Percentiles rank a stretch among this genome's conserved stretches.
Conservation (phyloP, 2,329 filamentous ascomycete genomes). For the Arachnomyces sp. region DNA sequence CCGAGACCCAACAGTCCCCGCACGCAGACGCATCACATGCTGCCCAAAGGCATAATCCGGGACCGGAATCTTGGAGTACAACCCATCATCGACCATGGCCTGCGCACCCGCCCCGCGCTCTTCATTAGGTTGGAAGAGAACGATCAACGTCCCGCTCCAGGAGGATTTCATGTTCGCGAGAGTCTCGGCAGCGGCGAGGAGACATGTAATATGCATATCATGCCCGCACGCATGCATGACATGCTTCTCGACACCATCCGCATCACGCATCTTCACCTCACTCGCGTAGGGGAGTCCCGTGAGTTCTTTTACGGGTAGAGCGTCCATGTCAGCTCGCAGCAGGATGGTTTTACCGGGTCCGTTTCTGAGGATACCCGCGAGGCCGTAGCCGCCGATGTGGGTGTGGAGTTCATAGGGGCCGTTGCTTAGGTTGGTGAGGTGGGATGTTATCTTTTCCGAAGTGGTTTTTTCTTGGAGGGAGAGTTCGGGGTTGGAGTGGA, state of each 20-base stretch:
- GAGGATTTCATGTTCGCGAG: conserved; percentile 35
- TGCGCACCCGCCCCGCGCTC: conserved; percentile 56
- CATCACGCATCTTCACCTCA: conserved; percentile 36
- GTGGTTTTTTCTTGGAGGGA: conserved; percentile 50
- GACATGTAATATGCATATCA: conserved; percentile 51
- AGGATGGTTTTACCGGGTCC: conserved; percentile 38
- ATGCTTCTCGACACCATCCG: conserved; percentile 44
- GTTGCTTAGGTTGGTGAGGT: conserved; percentile 31
- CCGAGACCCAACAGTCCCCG: conserved; percentile 32
- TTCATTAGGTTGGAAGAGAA: conserved; percentile 61
- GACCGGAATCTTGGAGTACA: conserved; percentile 44
- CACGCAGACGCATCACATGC: conserved; percentile 44
- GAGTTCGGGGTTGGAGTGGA: conserved; percentile 53
- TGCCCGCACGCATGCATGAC: conserved; percentile 57
- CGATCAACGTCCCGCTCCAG: conserved; percentile 57
- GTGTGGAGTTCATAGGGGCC: conserved; percentile 33
- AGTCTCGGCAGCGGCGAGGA: conserved; percentile 46
- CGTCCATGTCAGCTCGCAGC: conserved; percentile 44
- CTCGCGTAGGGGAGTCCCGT: conserved; percentile 43
- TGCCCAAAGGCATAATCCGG: conserved; percentile 51
- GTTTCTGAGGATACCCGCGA: conserved; percentile 37
- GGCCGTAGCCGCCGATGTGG: conserved; percentile 39
- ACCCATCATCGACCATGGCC: conserved; percentile 53
- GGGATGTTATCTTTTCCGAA: conserved; percentile 38
- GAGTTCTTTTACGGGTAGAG: conserved; percentile 40